Evolutionary conservation across 352 stramenopile species (phyloP), one percentile per base, ranked within the genome.

Genomic region (Globisporangium splendens): DNA sequence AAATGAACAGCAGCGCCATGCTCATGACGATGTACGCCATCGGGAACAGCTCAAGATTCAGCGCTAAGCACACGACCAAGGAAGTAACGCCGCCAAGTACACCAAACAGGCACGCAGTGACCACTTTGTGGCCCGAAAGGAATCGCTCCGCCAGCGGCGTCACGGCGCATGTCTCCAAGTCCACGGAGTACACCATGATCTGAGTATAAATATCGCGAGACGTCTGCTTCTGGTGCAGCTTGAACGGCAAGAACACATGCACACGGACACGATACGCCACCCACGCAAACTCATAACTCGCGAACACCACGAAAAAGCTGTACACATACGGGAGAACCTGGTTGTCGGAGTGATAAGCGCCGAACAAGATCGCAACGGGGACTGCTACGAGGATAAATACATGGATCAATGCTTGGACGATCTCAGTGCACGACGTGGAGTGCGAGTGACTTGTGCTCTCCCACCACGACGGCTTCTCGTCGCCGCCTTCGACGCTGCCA

Each of bases 101-200:
- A 0, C 67, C 72, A 0, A 73, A 31, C 1, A 82, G 5, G 2
- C 70, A 46, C 12, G 67, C 69, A 0, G 68, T 64, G 4, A 70
- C 13, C 8, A 54, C 18, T 42, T 64, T 72, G 28, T 59, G 64
- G 20, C 79, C 74, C 43, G 68, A 53, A 31, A 74, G 71, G 1
- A 65, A 41, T 8, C 70, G 73, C 50, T 87, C 76, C 0, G 79
- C 74, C 1, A 83, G 22, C 7, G 72, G 63, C 43, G 79, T 87
- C 58, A 86, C 52, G 1, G 76, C 79, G 14, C 72, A 75, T 13
- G 79, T 86, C 35, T 77, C 59, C 14, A 84, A 58, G 17, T 89
- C 72, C 24, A 86, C 76, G 20, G 74, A 79, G 57, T 87, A 89
- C 22, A 65, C 72, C 61, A 89, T 89, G 59, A 89, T 89, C 68